Evolutionary conservation across 2,329 filamentous ascomycete species (phyloP).

Genomic region (Calycina herbarum): DNA sequence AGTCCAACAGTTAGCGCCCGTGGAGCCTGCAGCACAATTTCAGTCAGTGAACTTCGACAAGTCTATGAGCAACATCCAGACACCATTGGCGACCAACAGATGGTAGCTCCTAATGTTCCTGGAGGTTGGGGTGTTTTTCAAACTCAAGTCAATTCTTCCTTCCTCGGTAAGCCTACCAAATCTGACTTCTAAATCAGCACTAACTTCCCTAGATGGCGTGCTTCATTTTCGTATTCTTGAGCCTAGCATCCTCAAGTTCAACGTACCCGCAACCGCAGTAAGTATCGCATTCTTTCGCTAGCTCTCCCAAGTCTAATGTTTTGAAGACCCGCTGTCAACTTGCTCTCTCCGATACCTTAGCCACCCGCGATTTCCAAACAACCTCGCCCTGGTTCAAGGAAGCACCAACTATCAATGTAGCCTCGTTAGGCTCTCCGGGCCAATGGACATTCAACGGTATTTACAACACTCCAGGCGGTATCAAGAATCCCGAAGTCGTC

Average conservation of each 20-base stretch:
- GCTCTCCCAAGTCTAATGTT: not conserved
- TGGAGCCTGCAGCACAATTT: not conserved
- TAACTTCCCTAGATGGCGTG: not conserved
- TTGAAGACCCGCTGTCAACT: not conserved
- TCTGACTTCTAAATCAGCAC: not conserved
- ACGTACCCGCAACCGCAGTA: not conserved
- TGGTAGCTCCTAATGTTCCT: not conserved
- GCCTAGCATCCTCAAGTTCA: not conserved
- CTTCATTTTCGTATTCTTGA: not conserved
- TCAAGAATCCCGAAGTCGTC: slow-evolving; percentile 1
- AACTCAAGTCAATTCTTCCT: not conserved
- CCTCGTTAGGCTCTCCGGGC: not conserved
- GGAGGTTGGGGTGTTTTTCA: not conserved
- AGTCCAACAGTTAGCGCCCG: not conserved
- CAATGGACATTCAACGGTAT: not conserved
- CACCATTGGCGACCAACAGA: not conserved
- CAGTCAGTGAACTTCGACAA: not conserved
- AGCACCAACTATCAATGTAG: not conserved
- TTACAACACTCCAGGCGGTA: not conserved
- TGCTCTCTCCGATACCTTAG: not conserved
- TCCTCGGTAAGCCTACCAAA: not conserved
- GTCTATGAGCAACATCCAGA: not conserved
- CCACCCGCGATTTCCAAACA: not conserved
- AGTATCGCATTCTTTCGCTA: not conserved
- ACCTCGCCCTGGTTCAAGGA: not conserved